Percentiles rank a stretch among this genome's conserved stretches.
Conservation (phyloP, 73 alveolate species). For the Uronychia binucleata region DNA sequence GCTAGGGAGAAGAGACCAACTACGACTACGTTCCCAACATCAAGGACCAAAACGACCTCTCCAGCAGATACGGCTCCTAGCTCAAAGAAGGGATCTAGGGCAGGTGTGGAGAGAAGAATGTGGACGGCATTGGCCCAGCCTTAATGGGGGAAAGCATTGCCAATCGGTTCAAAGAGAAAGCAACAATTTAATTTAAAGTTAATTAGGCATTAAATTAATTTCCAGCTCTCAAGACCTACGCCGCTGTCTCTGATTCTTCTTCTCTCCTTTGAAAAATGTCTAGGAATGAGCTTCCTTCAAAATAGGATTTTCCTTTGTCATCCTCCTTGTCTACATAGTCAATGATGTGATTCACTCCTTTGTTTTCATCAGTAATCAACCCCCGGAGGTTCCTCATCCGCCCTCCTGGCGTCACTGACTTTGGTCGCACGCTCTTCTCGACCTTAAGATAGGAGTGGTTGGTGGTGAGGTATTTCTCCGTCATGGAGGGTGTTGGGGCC, state of each 20-base stretch:
- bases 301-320: background rate
- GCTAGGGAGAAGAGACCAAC: background rate
- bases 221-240: too few species aligned
- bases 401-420: background rate
- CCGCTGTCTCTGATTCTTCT: too few species aligned
- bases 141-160: too few species aligned
- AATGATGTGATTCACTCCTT: background rate
- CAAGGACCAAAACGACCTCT: too few species aligned
- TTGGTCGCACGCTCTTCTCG: background rate
- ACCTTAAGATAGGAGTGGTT: background rate
- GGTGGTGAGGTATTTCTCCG: background rate
- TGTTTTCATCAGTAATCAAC: background rate
- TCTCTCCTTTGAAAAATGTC: background rate
- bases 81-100: too few species aligned
- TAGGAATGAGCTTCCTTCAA: background rate
- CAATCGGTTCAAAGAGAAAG: background rate
- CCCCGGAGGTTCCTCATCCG: background rate
- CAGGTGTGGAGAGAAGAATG: too few species aligned
- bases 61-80: too few species aligned
- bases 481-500: background rate
- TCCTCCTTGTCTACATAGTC: background rate
- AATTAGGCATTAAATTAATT: too few species aligned
- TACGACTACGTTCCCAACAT: too few species aligned
- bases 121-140: too few species aligned
- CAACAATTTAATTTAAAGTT: background rate